A percentile compares a stretch with the other conserved stretches of the same genome.
Conservation (phyloP, 192 early-diverging fungal species). For the Umbelopsis sp. region DNA sequence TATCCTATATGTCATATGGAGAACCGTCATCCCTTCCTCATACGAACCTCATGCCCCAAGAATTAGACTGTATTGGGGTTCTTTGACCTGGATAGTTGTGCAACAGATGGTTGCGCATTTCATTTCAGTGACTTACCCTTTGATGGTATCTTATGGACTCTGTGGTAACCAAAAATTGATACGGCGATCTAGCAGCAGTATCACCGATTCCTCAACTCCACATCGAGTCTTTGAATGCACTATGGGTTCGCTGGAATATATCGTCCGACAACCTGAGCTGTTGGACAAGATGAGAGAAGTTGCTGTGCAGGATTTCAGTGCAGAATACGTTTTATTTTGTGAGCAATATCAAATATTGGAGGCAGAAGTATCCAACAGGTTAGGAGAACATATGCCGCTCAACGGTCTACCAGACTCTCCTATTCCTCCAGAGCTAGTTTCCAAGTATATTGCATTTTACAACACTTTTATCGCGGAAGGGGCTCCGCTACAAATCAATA, state of each 20-base stretch:
- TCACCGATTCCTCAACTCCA: no score
- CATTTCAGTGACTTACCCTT: not conserved
- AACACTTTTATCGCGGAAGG: constrained; percentile 16
- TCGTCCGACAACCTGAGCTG: constrained; percentile 9
- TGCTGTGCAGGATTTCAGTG: constrained; percentile 31
- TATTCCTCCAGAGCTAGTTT: not conserved
- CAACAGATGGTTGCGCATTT: not conserved
- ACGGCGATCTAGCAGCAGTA: no score
- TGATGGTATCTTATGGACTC: constrained; percentile 7
- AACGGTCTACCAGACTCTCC: not conserved
- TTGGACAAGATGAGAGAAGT: constrained; percentile 1
- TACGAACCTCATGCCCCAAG: not conserved
- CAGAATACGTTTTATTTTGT: constrained; percentile 31
- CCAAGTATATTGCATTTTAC: constrained; percentile 26
- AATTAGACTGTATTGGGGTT: not conserved
- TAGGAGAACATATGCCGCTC: not conserved
- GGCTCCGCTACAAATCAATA: constrained; percentile 30
- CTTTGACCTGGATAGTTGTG: not conserved
- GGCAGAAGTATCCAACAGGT: not conserved
- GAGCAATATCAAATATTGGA: constrained; percentile 17
- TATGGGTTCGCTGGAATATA: constrained; percentile 12
- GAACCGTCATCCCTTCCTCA: not conserved
- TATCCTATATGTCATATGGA: no score
- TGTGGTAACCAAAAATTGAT: not conserved
- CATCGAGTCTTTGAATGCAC: not conserved